phyloP scores from a whole-genome alignment of 345 rosid genomes.

The Ailanthus altissimus region DNA sequence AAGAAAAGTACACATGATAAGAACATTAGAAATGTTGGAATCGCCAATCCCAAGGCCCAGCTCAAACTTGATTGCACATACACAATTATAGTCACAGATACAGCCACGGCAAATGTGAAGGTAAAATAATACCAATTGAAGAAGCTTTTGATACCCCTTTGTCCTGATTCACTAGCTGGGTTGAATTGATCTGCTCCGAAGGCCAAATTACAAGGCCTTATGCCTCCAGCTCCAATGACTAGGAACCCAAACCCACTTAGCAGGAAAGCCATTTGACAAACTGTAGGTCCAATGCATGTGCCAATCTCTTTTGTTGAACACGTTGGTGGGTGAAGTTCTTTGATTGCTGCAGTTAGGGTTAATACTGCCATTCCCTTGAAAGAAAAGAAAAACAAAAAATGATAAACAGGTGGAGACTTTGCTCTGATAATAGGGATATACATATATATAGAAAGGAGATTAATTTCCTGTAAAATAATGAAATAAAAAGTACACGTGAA shows the following conservation, averaged over 20 bases:
- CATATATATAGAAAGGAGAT: no score
- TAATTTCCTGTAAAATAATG: no score
- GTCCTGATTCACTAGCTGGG: constrained; percentile 36
- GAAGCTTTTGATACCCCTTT: constrained; percentile 38
- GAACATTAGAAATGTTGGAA: constrained; percentile 42
- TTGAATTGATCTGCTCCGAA: constrained; percentile 51
- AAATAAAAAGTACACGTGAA: no score
- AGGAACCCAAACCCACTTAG: constrained; percentile 31
- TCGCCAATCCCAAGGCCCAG: constrained; percentile 41
- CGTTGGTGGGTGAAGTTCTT: neutral
- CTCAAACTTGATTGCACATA: constrained; percentile 37
- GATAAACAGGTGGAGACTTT: no score
- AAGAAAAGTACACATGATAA: constrained; percentile 38
- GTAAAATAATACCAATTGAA: constrained; percentile 49
- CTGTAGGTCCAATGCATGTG: constrained; percentile 20
- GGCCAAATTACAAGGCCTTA: constrained; percentile 47
- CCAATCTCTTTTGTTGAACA: constrained; percentile 2
- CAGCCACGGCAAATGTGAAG: constrained; percentile 34
- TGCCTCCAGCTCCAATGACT: constrained; percentile 47
- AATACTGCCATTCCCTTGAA: constrained; percentile 35
- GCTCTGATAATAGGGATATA: no score
- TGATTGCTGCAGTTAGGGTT: neutral
- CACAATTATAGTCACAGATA: constrained; percentile 32
- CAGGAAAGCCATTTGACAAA: constrained; percentile 28
- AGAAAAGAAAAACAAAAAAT: neutral